Evolutionary conservation across 2,329 filamentous ascomycete genomes (phyloP), one percentile per base, ranked within the genome.

Genomic region (Huntiella abstrusa): DNA sequence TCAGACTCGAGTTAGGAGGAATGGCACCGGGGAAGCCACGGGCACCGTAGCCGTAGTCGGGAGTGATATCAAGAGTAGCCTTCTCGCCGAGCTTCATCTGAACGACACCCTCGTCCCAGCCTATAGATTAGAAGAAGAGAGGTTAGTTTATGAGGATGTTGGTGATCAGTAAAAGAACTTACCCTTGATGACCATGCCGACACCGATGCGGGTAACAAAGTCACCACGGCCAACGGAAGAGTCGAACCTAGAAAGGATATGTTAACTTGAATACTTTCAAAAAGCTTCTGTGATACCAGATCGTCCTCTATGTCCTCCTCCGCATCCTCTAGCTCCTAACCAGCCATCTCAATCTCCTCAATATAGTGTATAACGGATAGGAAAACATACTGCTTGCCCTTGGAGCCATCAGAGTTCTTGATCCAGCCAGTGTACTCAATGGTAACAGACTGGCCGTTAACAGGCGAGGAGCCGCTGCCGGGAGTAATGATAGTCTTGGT

Each of bases 391-490:
- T 85, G 59, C 19, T 61, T 64, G 56, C 87, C 87, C 71, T 82
- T 75, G 57, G 73, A 68, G 49, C 75, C 68, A 52, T 58, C 64
- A 16, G 66, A 57, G 57, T 92, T 79, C 64, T 80, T 82, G 52
- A 96, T 71, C 65, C 69, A 94, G 56, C 91, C 91, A 37, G 81
- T 91, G 71, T 96, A 96, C 65, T 91, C 76, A 59, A 96, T 93
- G 58, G 73, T 75, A 57, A 96, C 83, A 19, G 65, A 74, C 60
- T 95, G 77, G 53, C 83, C 81, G 12, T 58, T 56, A 53, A 64
- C 58, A 49, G 88, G 83, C 53, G 63, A 67, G 56, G 75, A 60
- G 48, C 70, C 69, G 56, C 71, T 70, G 57, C 88, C 87, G 52
- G 71, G 62, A 33, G 64, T 58, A 55, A 78, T 60, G 52, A 73